Conservation (phyloP, 495 filamentous ascomycete species). For the Annulohypoxylon bovei region DNA sequence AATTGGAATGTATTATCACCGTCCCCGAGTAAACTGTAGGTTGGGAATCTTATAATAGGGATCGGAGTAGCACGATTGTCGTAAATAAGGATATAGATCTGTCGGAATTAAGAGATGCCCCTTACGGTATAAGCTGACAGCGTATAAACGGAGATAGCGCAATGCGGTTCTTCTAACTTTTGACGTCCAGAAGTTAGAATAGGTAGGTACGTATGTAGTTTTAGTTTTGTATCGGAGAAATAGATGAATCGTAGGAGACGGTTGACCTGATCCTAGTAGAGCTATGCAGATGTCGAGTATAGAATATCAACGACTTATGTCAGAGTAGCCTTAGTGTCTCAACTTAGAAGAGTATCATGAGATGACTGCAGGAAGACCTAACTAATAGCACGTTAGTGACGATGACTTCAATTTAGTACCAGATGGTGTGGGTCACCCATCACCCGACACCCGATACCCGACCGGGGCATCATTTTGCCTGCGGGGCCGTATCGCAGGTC, state of each 20-base stretch:
- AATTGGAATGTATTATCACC: not conserved
- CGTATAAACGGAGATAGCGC: conserved; percentile 14
- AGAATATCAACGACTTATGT: conserved; percentile 1
- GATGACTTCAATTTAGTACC: conserved; percentile 35
- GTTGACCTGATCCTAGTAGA: not conserved
- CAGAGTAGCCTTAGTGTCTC: not conserved
- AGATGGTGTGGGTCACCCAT: conserved; percentile 27
- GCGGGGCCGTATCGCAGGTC: conserved; percentile 14
- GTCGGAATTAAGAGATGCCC: conserved; percentile 18
- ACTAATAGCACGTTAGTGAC: conserved; percentile 6
- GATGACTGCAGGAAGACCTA: not conserved
- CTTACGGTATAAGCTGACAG: not conserved
- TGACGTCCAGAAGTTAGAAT: not conserved
- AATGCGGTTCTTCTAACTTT: not conserved
- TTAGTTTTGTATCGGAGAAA: conserved; percentile 11
- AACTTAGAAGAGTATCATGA: conserved; percentile 13
- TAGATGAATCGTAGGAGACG: conserved; percentile 12
- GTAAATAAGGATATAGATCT: conserved; percentile 3
- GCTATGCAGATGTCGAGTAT: not conserved
- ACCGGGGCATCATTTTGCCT: conserved; percentile 33
- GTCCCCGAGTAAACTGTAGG: not conserved
- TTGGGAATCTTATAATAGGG: not conserved
- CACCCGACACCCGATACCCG: conserved; percentile 2
- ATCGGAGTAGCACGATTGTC: not conserved
- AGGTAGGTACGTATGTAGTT: not conserved